Conservation (phyloP, 768 basidiomycete species). For the Collybiopsis luxurians region DNA sequence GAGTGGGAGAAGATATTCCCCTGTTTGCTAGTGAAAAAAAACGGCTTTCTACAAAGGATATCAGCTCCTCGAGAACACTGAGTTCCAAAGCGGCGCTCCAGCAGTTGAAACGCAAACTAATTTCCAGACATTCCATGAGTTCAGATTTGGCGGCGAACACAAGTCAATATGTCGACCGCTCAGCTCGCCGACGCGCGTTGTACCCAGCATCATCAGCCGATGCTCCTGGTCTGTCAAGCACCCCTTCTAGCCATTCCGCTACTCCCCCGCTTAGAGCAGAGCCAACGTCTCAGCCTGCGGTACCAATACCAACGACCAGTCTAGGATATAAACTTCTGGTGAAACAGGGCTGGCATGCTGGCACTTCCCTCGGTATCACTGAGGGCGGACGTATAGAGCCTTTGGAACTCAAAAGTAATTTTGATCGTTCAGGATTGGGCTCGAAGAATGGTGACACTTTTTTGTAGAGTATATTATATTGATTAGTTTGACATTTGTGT, state of each 20-base stretch:
- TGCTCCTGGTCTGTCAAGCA: constrained; percentile 38
- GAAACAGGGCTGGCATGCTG: constrained; percentile 79
- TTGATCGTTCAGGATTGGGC: constrained; percentile 56
- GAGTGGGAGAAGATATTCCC: constrained; percentile 54
- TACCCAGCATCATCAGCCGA: constrained; percentile 50
- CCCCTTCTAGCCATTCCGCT: constrained; percentile 7
- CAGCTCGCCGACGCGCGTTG: constrained; percentile 65
- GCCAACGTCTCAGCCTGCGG: constrained; percentile 36
- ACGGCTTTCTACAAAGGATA: background rate
- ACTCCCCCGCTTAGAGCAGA: constrained; percentile 18
- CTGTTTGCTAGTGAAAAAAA: constrained; percentile 42
- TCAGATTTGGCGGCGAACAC: constrained; percentile 14
- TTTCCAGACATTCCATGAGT: constrained; percentile 45
- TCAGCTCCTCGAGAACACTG: background rate
- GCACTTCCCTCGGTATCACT: constrained; percentile 46
- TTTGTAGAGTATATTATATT: no score
- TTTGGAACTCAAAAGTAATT: constrained; percentile 21
- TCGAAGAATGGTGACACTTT: constrained; percentile 29
- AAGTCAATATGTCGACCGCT: constrained; percentile 60
- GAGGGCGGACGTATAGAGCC: constrained; percentile 49
- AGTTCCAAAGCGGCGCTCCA: constrained; percentile 47
- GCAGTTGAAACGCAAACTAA: constrained; percentile 60
- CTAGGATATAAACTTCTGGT: constrained; percentile 66
- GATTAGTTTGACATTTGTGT: no score
- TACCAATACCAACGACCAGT: constrained; percentile 54